Evolutionary conservation across 108 stramenopile species (phyloP).

Genomic region (Mediolabrus comicus): DNA sequence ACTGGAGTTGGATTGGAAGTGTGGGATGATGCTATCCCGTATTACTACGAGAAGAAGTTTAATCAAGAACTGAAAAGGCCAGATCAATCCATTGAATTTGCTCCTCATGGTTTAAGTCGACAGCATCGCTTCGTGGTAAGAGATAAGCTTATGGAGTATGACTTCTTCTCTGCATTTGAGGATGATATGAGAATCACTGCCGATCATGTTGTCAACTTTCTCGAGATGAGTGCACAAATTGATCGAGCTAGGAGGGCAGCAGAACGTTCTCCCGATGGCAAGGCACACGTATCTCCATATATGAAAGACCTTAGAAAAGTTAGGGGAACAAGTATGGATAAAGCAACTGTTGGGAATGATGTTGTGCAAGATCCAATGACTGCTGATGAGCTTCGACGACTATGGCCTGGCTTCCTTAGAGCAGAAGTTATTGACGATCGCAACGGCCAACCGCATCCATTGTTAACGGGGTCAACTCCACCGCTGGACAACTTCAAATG

Average conservation of each 20-base stretch:
- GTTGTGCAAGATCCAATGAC: constrained; percentile 49
- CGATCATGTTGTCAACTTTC: constrained; percentile 67
- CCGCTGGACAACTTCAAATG: constrained; percentile 38
- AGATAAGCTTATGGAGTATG: constrained; percentile 74
- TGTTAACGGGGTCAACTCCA: constrained; percentile 27
- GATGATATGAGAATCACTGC: constrained; percentile 78
- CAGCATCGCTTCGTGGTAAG: constrained; percentile 84
- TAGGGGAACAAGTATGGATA: constrained; percentile 25
- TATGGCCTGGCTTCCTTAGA: constrained; percentile 71
- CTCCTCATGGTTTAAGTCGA: constrained; percentile 66
- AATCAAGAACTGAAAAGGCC: constrained; percentile 20
- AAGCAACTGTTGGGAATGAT: constrained; percentile 51
- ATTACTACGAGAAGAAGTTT: constrained; percentile 49
- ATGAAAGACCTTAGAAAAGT: constrained; percentile 21
- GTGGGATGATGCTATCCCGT: constrained; percentile 80
- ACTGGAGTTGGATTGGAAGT: constrained; percentile 49
- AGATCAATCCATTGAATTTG: constrained; percentile 31
- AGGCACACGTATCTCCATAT: constrained; percentile 22
- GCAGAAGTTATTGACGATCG: constrained; percentile 57
- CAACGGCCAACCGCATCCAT: constrained; percentile 5
- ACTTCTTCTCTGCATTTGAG: constrained; percentile 74
- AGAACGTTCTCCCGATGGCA: constrained; percentile 37
- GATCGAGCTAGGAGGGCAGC: constrained; percentile 50
- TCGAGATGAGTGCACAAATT: constrained; percentile 56
- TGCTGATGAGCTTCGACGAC: constrained; percentile 49